Conservation (phyloP, 345 rosid genomes). For the Alliaria petiolata region DNA sequence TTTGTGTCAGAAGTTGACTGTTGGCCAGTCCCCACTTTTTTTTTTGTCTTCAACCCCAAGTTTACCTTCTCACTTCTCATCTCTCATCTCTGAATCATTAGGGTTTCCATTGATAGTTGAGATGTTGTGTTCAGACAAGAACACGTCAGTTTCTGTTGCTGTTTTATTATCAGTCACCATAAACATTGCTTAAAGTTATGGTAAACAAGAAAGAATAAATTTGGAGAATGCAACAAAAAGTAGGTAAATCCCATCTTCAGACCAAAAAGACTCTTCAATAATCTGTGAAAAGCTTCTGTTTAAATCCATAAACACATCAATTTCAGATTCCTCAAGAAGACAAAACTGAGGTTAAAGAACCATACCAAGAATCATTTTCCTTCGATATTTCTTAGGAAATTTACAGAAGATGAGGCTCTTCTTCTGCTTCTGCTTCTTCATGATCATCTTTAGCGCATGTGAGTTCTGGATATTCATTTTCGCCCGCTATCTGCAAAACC, state of each 20-base stretch:
- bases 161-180: conserved; percentile 28
- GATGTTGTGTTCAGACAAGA: conserved; percentile 42
- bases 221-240: conserved; percentile 47
- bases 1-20: conserved; percentile 28
- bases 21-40: conserved; percentile 23
- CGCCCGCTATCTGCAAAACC: background rate
- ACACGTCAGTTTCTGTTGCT: conserved; percentile 32
- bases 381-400: background rate
- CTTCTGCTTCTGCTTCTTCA: conserved; percentile 36
- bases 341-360: background rate
- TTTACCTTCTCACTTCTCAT: conserved; percentile 15
- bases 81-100: conserved; percentile 20
- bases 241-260: conserved; percentile 39
- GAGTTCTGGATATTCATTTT: background rate
- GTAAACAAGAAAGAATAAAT: conserved; percentile 34
- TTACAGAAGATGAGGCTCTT: conserved; percentile 39
- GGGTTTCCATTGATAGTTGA: conserved; percentile 34
- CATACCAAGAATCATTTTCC: background rate
- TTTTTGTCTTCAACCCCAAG: conserved; percentile 21
- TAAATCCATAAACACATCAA: conserved; percentile 10
- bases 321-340: conserved; percentile 10
- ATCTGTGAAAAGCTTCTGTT: conserved; percentile 10
- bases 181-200: conserved; percentile 64
- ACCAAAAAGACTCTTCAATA: conserved; percentile 2
- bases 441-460: conserved; percentile 51